Percentiles rank a stretch among this genome's conserved stretches.
phyloP scores from a whole-genome alignment of 306 rosid species.

The Rubus parviflorus region DNA sequence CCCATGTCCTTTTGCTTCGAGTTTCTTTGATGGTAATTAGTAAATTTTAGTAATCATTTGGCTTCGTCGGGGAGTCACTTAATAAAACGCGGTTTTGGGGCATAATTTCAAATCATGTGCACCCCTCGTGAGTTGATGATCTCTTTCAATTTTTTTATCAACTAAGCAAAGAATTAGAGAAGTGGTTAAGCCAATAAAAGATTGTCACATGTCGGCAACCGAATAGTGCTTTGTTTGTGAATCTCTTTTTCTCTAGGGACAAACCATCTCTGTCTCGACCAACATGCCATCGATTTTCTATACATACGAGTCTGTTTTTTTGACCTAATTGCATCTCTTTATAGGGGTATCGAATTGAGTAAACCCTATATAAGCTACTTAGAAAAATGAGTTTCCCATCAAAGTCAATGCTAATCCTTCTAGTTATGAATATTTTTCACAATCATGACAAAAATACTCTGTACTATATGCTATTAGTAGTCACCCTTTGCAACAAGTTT shows the following conservation, averaged over 20 bases:
- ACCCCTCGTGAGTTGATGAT: constrained; percentile 43
- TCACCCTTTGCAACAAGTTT: too few species aligned
- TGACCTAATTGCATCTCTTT: constrained; percentile 33
- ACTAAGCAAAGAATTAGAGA: neutral
- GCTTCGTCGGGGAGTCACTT: neutral
- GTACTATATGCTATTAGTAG: neutral
- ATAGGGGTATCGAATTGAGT: neutral
- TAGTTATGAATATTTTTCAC: neutral
- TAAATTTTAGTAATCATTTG: constrained; percentile 18
- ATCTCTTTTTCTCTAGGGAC: neutral
- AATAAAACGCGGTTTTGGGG: constrained; percentile 43
- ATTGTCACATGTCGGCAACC: constrained; percentile 51
- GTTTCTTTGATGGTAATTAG: neutral
- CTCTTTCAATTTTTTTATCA: neutral
- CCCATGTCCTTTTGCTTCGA: constrained; percentile 1
- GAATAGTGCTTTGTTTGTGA: neutral
- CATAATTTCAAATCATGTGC: constrained; percentile 44
- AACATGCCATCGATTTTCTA: constrained; percentile 41
- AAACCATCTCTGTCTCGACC: constrained; percentile 25
- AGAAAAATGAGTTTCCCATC: neutral
- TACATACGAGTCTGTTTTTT: constrained; percentile 36
- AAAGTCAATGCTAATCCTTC: constrained; percentile 23
- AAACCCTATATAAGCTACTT: neutral
- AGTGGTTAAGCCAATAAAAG: constrained; percentile 17
- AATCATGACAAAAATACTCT: neutral